Evolutionary conservation across 2,329 filamentous ascomycete species (phyloP), one percentile per base, ranked within the genome.

Genomic region (Trichoderma aggressivum): DNA sequence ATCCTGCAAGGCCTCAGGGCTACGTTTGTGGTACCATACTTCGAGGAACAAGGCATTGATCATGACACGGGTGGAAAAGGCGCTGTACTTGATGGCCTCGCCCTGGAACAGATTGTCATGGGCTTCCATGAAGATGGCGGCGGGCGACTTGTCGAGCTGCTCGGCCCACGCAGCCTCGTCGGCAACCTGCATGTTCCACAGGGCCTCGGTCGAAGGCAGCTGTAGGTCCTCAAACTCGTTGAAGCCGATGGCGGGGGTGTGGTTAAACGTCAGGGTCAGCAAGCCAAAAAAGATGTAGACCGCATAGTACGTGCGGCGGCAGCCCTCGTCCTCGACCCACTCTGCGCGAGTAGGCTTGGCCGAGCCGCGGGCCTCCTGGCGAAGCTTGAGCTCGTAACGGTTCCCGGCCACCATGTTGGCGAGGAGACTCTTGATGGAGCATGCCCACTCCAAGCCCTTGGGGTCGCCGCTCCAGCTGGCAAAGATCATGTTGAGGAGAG

Each of bases 401-500:
- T 98, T 98, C 72, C 96, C 96, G 71, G 95, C 94, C 71, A 99
- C 96, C 95, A 99, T 98, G 83, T 98, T 98, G 75, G 95, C 95
- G 63, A 99, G 89, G 50, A 98, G 87, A 85, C 94, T 97, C 88
- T 98, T 98, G 83, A 99, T 98, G 2, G 96, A 98, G 82, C 95
- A 98, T 43, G 96, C 94, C 96, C 96, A 99, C 81, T 99, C 96
- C 3, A 99, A 87, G 47, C 96, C 96, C 82, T 98, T 98, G 43
- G 96, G 92, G 78, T 98, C 96, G 77, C 96, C 96, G 80, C 96
- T 98, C 96, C 96, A 99, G 85, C 94, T 98, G 70, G 96, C 94
- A 80, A 99, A 98, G 75, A 98, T 91, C 96, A 98, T 98, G 86
- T 99, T 99, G 71, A 99, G 86, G 68, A 99, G 85, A 4, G 94